Evolutionary conservation across 305 asterid genomes (phyloP), one percentile per base, ranked within the genome.

Genomic region (Withania somnifera): DNA sequence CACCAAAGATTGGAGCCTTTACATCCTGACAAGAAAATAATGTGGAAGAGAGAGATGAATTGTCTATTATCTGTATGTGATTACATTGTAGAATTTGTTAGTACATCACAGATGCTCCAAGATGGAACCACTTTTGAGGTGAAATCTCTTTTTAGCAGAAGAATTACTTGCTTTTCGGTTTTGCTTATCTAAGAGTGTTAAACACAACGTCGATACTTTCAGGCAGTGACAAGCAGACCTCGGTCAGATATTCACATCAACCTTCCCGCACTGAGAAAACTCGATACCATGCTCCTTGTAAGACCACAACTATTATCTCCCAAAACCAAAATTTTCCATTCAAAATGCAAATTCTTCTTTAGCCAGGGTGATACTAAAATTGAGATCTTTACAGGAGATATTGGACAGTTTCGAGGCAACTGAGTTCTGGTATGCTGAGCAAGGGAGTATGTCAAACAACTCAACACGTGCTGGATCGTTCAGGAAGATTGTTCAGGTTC

Each of bases 11-110:
- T 95, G 81, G 96, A 93, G 86, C 98, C 98, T 60, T 76, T 95
- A 86, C 89, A 85, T 82, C 78, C 42, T 9, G 97, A 93, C 26
- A 93, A 92, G 87, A 92, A 89, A 79, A 40, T 86, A 84, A 92
- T 90, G 95, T 95, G 98, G 99, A 92, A 87, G 85, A 91, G 97
- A 88, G 99, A 93, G 86, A 95, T 93, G 98, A 90, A 86, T 42
- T 95, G 98, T 80, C 86, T 93, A 42, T 51, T 91, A 54, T 92
- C 94, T 53, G 90, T 93, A 1, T 92, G 99, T 82, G 97, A 95
- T 84, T 90, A 92, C 88, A 95, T 95, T 6, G 88, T 91, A 7
- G 97, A 93, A 83, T 89, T 91, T 77, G 86, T 90, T 13, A 95
- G 97, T 6, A 85, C 91, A 10, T 81, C 90, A 54, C 95, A 92